Evolutionary conservation across 73 alveolate genomes (phyloP), one percentile per base, ranked within the genome.

Genomic region (Blepharisma stoltei): DNA sequence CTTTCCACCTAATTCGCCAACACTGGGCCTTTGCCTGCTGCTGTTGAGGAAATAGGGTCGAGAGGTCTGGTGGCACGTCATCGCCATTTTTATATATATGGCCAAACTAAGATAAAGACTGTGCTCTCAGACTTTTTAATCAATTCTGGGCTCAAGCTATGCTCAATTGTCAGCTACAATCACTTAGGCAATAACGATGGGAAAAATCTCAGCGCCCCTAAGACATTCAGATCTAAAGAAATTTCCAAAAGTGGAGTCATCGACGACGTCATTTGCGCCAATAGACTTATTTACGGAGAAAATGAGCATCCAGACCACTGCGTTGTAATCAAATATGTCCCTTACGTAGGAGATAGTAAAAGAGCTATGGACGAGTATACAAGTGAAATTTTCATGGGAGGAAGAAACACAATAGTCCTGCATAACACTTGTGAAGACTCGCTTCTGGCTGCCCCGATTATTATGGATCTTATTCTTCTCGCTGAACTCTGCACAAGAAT

Each of bases 151-250:
- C 53, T 84, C 55, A 80, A 84, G 70, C 88, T 86, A 52, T 47
- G 87, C 9, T 88, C 95, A 37, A 90, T 91, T 55, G 97, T 95
- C 23, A 86, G 96, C 47, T 95, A 95, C 85, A 95, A 95, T 68
- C 99, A 95, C 87, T 80, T 95, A 55, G 99, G 99, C 41, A 95
- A 95, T 84, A 95, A 95, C 84, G 99, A 95, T 78, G 99, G 99
- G 65, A 86, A 88, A 85, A 95, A 95, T 85, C 89, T 95, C 69
- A 86, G 90, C 46, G 93, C 78, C 71, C 94, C 91, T 81, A 87
- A 91, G 76, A 88, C 95, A 66, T 94, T 94, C 96, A 85, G 86
- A 81, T 90, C 97, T 20, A 93, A 93, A 86, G 97, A 95, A 84
- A 91, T 94, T 54, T 78, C 97, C 78, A 95, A 95, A 87, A 93